Conservation (phyloP, 495 filamentous ascomycete genomes). For the Baudoinia panamericana region DNA sequence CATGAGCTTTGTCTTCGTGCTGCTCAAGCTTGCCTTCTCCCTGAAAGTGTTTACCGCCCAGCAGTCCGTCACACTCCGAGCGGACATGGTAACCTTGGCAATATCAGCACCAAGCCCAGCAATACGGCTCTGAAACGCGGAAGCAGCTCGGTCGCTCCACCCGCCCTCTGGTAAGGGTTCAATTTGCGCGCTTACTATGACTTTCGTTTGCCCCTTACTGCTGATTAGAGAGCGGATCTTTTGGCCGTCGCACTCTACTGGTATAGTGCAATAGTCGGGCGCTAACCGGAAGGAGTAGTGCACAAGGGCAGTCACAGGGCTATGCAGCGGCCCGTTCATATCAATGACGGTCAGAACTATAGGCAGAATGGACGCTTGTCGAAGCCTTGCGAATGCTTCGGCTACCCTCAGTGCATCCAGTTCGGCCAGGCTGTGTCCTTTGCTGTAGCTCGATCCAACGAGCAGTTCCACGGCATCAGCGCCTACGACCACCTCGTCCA, state of each 20-base stretch:
- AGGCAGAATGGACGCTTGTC: slow-evolving; percentile 51
- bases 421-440: no score
- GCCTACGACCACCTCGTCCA: slow-evolving; percentile 52
- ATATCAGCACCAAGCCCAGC: slow-evolving; percentile 55
- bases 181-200: slow-evolving; percentile 51
- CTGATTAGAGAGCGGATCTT: slow-evolving; percentile 41
- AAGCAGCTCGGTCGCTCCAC: slow-evolving; percentile 50
- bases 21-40: slow-evolving; percentile 33
- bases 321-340: no score
- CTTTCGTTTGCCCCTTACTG: slow-evolving; percentile 51
- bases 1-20: slow-evolving; percentile 42
- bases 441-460: slow-evolving; percentile 37
- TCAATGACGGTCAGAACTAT: slow-evolving; percentile 52
- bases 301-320: slow-evolving; percentile 41
- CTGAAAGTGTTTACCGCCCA: slow-evolving; percentile 43
- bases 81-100: slow-evolving; percentile 53
- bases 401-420: slow-evolving; percentile 42
- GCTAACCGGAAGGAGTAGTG: slow-evolving; percentile 58
- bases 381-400: slow-evolving; percentile 43
- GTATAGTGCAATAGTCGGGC: slow-evolving; percentile 59
- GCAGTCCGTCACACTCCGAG: slow-evolving; percentile 45
- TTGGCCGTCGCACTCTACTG: slow-evolving; percentile 38
- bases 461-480: slow-evolving; percentile 60
- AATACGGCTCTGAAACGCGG: slow-evolving; percentile 33
- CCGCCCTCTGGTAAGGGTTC: slow-evolving; percentile 21